Evolutionary conservation across 306 rosid genomes (phyloP).

Genomic region (Psophocarpus tetragonolobus): DNA sequence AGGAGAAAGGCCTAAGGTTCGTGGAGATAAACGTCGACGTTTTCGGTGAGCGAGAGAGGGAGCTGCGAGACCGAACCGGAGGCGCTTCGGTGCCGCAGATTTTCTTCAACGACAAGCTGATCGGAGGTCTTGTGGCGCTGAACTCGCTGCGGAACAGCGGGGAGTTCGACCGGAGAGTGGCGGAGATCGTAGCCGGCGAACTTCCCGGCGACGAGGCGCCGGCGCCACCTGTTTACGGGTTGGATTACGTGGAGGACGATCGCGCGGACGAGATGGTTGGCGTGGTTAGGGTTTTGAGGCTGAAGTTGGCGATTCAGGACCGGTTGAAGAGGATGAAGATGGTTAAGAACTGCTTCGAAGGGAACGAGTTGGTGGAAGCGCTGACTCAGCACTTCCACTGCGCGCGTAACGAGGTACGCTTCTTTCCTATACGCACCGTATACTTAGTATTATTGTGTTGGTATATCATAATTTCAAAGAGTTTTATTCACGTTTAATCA

Average conservation of each 20-base stretch:
- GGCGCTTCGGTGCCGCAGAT: slow-evolving; percentile 71
- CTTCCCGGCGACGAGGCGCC: slow-evolving; percentile 70
- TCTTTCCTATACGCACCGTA: slow-evolving; percentile 17
- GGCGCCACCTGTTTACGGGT: slow-evolving; percentile 68
- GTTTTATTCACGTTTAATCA: too few relatives aligned
- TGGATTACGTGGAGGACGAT: slow-evolving; percentile 44
- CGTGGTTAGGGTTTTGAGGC: slow-evolving; percentile 58
- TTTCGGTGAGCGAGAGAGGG: slow-evolving; percentile 60
- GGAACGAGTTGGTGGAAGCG: slow-evolving; percentile 65
- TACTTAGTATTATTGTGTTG: neutral
- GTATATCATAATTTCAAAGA: too few relatives aligned
- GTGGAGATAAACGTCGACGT: slow-evolving; percentile 96
- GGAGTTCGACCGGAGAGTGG: slow-evolving; percentile 61
- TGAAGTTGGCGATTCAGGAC: slow-evolving; percentile 75
- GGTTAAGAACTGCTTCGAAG: slow-evolving; percentile 78
- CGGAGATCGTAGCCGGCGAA: slow-evolving; percentile 52
- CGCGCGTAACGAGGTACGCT: slow-evolving; percentile 75
- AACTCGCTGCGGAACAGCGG: slow-evolving; percentile 87
- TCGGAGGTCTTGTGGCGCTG: slow-evolving; percentile 86
- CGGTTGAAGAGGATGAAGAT: slow-evolving; percentile 77
- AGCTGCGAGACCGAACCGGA: slow-evolving; percentile 69
- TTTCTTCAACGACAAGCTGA: slow-evolving; percentile 88
- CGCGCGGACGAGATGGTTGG: slow-evolving; percentile 56
- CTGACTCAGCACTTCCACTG: slow-evolving; percentile 68
- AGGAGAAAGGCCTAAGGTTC: slow-evolving; percentile 57